phyloP scores from a whole-genome alignment of 305 asterid species.

The Fraxinus greggii region DNA sequence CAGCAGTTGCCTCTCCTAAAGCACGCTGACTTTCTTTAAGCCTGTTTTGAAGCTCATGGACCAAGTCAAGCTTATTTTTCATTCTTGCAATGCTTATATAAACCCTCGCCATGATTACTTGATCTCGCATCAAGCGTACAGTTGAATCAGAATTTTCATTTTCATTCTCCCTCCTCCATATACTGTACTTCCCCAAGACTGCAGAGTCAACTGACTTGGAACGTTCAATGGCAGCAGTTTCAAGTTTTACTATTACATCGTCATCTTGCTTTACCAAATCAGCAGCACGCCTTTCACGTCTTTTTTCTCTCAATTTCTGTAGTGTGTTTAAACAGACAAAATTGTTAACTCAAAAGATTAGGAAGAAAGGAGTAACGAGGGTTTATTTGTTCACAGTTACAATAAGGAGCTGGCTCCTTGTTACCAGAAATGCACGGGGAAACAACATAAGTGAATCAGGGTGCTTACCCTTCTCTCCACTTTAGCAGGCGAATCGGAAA shows the following conservation, averaged over 20 bases:
- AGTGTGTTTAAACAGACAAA: constrained; percentile 25
- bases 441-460: neutral
- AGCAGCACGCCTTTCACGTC: constrained; percentile 82
- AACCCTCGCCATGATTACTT: constrained; percentile 97
- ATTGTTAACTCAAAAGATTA: constrained; percentile 1
- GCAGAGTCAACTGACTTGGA: constrained; percentile 97
- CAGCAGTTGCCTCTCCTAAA: constrained; percentile 78
- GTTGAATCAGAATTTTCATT: constrained; percentile 90
- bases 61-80: constrained; percentile 73
- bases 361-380: constrained; percentile 16
- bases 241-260: constrained; percentile 80
- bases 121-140: constrained; percentile 92
- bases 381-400: neutral
- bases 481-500: constrained; percentile 58
- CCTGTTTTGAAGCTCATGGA: constrained; percentile 72
- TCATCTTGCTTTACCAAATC: constrained; percentile 82
- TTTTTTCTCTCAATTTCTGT: constrained; percentile 87
- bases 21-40: constrained; percentile 97
- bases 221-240: constrained; percentile 91
- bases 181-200: constrained; percentile 89
- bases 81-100: constrained; percentile 82
- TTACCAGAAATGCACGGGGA: neutral
- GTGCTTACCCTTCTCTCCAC: constrained; percentile 75
- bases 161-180: constrained; percentile 95
- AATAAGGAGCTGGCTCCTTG: constrained; percentile 9